Percentiles rank a stretch among this genome's conserved stretches.
Conservation (phyloP, 208 protist species). For the Acanthamoeba culbertsoni region DNA sequence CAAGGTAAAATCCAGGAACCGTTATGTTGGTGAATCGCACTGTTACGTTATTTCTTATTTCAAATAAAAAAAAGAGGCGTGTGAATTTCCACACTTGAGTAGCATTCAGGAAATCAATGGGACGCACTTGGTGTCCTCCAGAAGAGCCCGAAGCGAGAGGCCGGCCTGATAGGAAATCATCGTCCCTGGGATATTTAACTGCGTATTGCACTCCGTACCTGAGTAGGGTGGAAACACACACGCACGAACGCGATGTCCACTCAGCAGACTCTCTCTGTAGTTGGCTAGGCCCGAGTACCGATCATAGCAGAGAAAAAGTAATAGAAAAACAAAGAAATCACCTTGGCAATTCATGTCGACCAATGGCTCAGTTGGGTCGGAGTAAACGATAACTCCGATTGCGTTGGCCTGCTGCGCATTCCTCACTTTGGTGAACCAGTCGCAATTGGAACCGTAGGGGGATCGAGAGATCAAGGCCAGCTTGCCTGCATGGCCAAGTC, state of each 20-base stretch:
- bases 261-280: not conserved
- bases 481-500: not conserved
- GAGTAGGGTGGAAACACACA: not conserved
- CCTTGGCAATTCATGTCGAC: conserved; percentile 44
- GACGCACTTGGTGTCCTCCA: not conserved
- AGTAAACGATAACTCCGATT: conserved; percentile 26
- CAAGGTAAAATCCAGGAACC: not conserved
- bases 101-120: too few species aligned
- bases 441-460: not conserved
- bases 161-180: not conserved
- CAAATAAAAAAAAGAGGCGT: not conserved
- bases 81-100: too few species aligned
- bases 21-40: not conserved
- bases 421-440: conserved; percentile 20
- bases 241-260: not conserved
- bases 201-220: conserved; percentile 5
- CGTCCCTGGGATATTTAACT: conserved; percentile 35
- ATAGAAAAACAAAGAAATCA: not conserved
- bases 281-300: not conserved
- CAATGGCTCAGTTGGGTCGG: not conserved
- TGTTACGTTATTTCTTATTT: not conserved
- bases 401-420: conserved; percentile 20
- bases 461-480: not conserved
- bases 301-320: not conserved
- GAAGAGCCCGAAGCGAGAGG: not conserved